Conservation (phyloP, 2,329 filamentous ascomycete species). For the Xylariomycetidae sp. region DNA sequence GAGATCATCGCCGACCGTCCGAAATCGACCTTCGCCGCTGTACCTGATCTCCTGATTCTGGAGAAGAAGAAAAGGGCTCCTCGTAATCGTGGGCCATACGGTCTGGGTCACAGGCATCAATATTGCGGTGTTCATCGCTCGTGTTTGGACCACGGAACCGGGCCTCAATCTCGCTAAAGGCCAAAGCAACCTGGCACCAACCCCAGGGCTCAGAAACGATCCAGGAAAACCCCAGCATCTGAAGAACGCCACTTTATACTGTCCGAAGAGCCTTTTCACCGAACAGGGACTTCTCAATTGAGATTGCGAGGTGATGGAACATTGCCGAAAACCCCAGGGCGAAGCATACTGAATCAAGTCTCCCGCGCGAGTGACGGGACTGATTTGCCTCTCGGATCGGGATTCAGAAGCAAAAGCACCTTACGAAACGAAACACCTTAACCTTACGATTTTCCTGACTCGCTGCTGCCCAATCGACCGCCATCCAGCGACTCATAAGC, state of each 20-base stretch:
- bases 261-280: not conserved
- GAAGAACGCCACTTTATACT: not conserved
- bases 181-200: slow-evolving; percentile 11
- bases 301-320: not conserved
- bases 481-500: too few species aligned
- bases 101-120: slow-evolving; percentile 12
- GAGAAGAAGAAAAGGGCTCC: slow-evolving; percentile 11
- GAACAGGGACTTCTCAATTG: not conserved
- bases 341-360: not conserved
- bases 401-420: too few species aligned
- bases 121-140: slow-evolving; percentile 10
- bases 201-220: not conserved
- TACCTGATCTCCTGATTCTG: too few species aligned
- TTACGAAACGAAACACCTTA: too few species aligned
- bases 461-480: too few species aligned
- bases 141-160: slow-evolving; percentile 6
- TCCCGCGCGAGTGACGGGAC: not conserved
- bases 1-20: slow-evolving; percentile 8
- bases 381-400: too few species aligned
- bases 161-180: slow-evolving; percentile 18
- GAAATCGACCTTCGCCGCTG: slow-evolving; percentile 2
- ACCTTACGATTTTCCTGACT: too few species aligned
- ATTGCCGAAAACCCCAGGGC: not conserved
- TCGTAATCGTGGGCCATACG: slow-evolving; percentile 15
- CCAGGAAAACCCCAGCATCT: not conserved